Base-by-base conservation (phyloP, 208 protist species). In the Tritrichomonas musculus region DNA sequence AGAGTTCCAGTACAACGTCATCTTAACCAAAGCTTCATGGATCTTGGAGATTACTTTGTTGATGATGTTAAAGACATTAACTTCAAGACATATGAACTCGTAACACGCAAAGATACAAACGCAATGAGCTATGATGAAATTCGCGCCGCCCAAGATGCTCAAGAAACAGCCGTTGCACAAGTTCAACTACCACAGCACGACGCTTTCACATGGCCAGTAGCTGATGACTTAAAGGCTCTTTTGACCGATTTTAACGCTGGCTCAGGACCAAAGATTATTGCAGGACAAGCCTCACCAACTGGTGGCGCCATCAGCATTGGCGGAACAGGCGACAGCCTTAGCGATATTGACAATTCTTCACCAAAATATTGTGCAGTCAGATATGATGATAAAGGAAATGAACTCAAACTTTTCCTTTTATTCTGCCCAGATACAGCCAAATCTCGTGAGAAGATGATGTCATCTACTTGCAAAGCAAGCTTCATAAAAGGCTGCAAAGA, bases 361-460 rank as follows among this genome's bases (percentile, higher is more conserved):
- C 44, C 73, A 53, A 11, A n/a, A 0, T 84, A 84, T 22, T 11
- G 20, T n/a, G 73, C 73, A 39, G 53, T 84, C 73, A 49, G 44
- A 5, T 84, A 84, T 25, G 44, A 84, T 33, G 25, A 84, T 44
- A 84, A 84, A 1, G 73, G 73, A 30, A n/a, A 49, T 22, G 44
- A 84, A 33, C 11, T 47, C 3, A 33, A 47, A 5, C 3, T 47
- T 20, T 84, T 84, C 44, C 41, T 84, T 33, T 44, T 84, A 1
- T 53, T 39, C 44, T 84, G 73, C 73, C 73, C 73, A 49, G 73
- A 84, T 84, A 84, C 4, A 25, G 73, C 73, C 1, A 84, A 84
- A n/a, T 44, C 73, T 22, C 36, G 73, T 33, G 73, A 84, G 25
- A 84, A 84, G 44, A 84, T 84, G 73, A 84, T 84, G 73, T 84